These are phyloP conservation scores for Xenoacremonium recifei DNA, from an alignment of 2,329 filamentous ascomycete species.

Conservation along the genomic window DNA sequence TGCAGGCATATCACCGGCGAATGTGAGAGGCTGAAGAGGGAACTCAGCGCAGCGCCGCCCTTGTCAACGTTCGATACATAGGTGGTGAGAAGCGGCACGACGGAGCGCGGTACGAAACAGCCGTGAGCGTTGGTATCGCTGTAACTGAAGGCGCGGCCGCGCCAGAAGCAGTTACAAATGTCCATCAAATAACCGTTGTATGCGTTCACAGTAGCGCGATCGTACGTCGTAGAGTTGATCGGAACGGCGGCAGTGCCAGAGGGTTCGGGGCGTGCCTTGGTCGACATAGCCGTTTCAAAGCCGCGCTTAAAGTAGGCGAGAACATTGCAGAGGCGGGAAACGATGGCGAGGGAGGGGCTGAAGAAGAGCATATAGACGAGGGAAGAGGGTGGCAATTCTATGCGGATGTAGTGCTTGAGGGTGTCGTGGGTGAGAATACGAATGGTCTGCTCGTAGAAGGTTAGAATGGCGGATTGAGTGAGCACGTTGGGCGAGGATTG, in stretches of 20 bases:
- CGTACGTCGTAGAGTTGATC: conserved; percentile 44
- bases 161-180: conserved; percentile 81
- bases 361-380: conserved; percentile 73
- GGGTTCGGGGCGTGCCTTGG: conserved; percentile 33
- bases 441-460: conserved; percentile 67
- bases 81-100: conserved; percentile 43
- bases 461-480: conserved; percentile 58
- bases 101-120: conserved; percentile 45
- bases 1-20: conserved; percentile 56
- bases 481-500: conserved; percentile 47
- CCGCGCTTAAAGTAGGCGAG: conserved; percentile 71
- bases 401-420: conserved; percentile 55
- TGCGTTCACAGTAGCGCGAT: conserved; percentile 59
- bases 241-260: conserved; percentile 22
- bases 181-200: conserved; percentile 90
- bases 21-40: conserved; percentile 58
- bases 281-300: conserved; percentile 63
- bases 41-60: conserved; percentile 40
- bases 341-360: conserved; percentile 57
- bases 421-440: conserved; percentile 51
- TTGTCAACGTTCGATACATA: conserved; percentile 52
- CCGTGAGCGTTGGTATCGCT: conserved; percentile 62
- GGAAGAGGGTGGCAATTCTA: conserved; percentile 65
- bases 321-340: conserved; percentile 68
- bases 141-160: conserved; percentile 66